Evolutionary conservation across 331 rosid species (phyloP).

Genomic region (Phaseolus coccineus): DNA sequence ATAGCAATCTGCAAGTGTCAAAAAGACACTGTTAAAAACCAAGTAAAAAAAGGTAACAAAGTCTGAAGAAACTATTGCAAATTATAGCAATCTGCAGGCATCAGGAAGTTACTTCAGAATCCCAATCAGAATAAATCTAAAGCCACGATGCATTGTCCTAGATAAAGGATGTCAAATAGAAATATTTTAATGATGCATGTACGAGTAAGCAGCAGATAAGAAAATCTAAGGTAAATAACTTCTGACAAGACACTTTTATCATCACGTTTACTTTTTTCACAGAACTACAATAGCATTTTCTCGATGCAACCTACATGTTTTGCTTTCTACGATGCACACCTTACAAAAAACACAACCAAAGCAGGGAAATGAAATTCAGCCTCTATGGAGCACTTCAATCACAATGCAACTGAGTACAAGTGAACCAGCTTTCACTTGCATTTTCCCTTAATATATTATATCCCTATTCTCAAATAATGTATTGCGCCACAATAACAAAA

Average conservation of each 20-base stretch:
- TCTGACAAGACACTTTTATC: background rate
- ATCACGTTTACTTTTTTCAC: background rate
- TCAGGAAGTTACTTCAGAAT: background rate
- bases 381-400: constrained; percentile 13
- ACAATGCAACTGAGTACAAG: background rate
- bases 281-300: background rate
- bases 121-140: background rate
- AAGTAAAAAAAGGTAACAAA: background rate
- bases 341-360: background rate
- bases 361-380: constrained; percentile 10
- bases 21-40: constrained; percentile 24
- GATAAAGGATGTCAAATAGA: background rate
- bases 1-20: constrained; percentile 76
- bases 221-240: background rate
- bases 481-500: constrained; percentile 22
- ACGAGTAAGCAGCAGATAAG: background rate
- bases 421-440: background rate
- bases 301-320: constrained; percentile 23
- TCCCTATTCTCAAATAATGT: background rate
- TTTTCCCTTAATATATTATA: background rate
- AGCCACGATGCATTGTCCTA: background rate
- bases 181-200: background rate
- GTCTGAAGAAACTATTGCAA: background rate
- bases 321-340: background rate
- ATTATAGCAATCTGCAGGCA: background rate